A percentile compares a stretch with the other conserved stretches of the same genome.
phyloP scores from a whole-genome alignment of 805 yeast species.

The Candida lessepsii region DNA sequence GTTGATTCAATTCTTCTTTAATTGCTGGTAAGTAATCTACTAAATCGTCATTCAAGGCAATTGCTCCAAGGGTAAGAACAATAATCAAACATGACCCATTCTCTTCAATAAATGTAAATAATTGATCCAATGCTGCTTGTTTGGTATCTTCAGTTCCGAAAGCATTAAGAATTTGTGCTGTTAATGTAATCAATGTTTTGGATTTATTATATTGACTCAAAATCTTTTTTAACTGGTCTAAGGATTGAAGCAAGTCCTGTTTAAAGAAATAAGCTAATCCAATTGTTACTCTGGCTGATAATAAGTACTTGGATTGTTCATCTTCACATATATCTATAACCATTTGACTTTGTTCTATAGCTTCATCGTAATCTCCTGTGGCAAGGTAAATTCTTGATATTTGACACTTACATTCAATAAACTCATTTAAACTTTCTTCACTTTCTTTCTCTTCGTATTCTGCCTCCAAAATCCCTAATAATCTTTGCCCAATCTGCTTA shows the following conservation, averaged over 20 bases:
- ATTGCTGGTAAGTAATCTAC: conserved; percentile 62
- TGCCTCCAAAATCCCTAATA: conserved; percentile 51
- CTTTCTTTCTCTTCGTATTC: conserved; percentile 57
- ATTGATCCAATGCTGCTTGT: conserved; percentile 81
- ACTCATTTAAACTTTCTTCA: conserved; percentile 45
- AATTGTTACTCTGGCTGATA: conserved; percentile 66
- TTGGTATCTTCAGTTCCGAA: conserved; percentile 73
- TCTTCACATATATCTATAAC: conserved; percentile 48
- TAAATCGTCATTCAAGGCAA: conserved; percentile 62
- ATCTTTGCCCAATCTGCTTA: conserved; percentile 40
- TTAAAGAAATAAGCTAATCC: conserved; percentile 71
- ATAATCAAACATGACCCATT: conserved; percentile 67
- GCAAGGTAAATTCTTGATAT: conserved; percentile 73
- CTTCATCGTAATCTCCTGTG: conserved; percentile 47
- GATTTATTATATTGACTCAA: conserved; percentile 53
- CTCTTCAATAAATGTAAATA: conserved; percentile 61
- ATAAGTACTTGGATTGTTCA: conserved; percentile 19
- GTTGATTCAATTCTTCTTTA: conserved; percentile 58
- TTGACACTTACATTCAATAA: conserved; percentile 63
- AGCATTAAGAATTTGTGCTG: conserved; percentile 78
- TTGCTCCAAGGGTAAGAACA: conserved; percentile 76
- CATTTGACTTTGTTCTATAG: conserved; percentile 60
- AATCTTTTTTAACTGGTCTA: conserved; percentile 66
- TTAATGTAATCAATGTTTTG: conserved; percentile 64
- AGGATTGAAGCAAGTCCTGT: conserved; percentile 60